These are phyloP conservation scores for Calonectria henricotiae DNA, from an alignment of 2,329 filamentous ascomycete genomes.

Conservation along the genomic window DNA sequence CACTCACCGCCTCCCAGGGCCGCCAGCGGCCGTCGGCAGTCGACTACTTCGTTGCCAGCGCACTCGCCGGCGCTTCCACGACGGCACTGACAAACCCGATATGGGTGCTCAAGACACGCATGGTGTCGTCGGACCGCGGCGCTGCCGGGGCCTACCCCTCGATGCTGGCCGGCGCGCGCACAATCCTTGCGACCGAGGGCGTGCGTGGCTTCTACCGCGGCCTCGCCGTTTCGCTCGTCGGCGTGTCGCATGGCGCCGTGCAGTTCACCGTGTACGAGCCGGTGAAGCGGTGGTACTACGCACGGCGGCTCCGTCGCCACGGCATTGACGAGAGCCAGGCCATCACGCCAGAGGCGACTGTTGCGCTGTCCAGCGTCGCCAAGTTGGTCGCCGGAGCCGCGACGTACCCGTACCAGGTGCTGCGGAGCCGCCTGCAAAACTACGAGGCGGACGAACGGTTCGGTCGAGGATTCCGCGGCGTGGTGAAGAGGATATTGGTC, in stretches of 20 bases:
- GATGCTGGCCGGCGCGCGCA: conserved; percentile 79
- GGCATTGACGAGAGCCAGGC: conserved; percentile 44
- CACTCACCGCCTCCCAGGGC: conserved; percentile 56
- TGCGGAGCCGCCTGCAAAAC: conserved; percentile 90
- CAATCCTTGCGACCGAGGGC: conserved; percentile 82
- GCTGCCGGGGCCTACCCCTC: conserved; percentile 85
- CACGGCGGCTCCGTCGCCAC: conserved; percentile 55
- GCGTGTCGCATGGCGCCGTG: conserved; percentile 92
- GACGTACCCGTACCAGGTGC: conserved; percentile 96
- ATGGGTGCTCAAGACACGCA: conserved; percentile 98
- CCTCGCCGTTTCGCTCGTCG: conserved; percentile 85
- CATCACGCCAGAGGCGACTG: conserved; percentile 81
- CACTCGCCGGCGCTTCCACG: conserved; percentile 79
- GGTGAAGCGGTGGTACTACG: conserved; percentile 72
- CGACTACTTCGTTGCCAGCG: conserved; percentile 89
- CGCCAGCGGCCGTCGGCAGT: conserved; percentile 61
- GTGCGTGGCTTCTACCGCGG: conserved; percentile 89
- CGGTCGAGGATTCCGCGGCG: conserved; percentile 79
- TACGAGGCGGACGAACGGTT: conserved; percentile 86
- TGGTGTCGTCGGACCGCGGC: conserved; percentile 87
- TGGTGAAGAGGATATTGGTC: conserved; percentile 80
- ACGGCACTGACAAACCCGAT: conserved; percentile 92
- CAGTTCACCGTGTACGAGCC: conserved; percentile 97
- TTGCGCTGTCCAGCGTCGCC: conserved; percentile 84
- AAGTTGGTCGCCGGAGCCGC: conserved; percentile 92